Conservation (phyloP, 257 asterid species). For the Salvia rosmarinus region DNA sequence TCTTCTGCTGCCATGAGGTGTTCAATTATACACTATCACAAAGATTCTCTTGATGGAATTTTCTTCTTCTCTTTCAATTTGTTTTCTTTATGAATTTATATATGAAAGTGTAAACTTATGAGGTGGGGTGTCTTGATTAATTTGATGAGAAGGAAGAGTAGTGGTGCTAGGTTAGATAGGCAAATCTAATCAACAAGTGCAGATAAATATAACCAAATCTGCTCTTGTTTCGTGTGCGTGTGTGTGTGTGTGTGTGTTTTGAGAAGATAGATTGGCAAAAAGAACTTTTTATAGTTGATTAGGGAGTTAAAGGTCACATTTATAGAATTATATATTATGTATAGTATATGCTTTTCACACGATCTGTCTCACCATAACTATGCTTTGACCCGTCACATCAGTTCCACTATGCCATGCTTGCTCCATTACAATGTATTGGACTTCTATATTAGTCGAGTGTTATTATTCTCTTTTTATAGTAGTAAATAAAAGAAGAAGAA, state of each 20-base stretch:
- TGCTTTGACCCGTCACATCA: conserved; percentile 45
- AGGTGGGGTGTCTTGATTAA: neutral
- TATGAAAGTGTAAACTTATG: no score
- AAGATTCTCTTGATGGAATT: neutral
- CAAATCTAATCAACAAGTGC: no score
- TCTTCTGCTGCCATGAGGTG: conserved; percentile 33
- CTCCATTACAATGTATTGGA: neutral
- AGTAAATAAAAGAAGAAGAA: neutral
- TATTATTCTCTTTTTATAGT: neutral
- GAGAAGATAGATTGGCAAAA: neutral
- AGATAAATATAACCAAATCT: conserved; percentile 1
- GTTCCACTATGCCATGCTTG: conserved; percentile 13
- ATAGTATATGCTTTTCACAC: neutral
- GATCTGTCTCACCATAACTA: conserved; percentile 26
- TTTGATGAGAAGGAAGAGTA: neutral
- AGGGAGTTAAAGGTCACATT: neutral
- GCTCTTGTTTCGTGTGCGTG: neutral
- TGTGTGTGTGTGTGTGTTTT: neutral
- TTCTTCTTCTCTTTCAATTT: neutral
- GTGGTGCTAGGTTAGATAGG: neutral
- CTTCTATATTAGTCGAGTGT: neutral
- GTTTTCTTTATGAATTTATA: no score
- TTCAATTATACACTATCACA: neutral
- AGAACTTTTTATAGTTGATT: neutral
- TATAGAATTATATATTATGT: no score